These are phyloP conservation scores for Vitis hybrid DNA, from an alignment of 177 flowering plant genomes.

Conservation along the genomic window DNA sequence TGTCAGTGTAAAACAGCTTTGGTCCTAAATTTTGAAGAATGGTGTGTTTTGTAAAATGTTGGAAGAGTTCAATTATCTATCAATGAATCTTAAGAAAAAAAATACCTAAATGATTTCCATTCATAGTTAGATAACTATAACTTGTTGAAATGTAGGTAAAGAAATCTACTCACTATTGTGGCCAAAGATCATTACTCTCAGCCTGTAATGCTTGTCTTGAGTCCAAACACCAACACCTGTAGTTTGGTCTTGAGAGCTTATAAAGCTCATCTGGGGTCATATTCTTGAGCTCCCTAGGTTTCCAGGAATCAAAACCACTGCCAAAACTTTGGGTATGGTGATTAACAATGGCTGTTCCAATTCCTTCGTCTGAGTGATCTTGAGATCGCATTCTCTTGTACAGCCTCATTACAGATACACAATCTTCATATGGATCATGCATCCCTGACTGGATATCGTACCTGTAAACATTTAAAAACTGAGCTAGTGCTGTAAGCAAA, in stretches of 20 bases:
- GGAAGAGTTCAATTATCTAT: too few relatives aligned
- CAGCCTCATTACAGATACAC: slow-evolving; percentile 68
- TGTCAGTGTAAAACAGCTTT: too few relatives aligned
- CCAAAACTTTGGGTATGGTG: slow-evolving; percentile 14
- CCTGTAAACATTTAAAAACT: slow-evolving; percentile 30
- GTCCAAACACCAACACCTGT: slow-evolving; percentile 77
- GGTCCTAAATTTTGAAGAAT: too few relatives aligned
- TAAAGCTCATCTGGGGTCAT: slow-evolving; percentile 65
- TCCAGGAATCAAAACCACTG: slow-evolving; percentile 25
- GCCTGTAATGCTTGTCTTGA: slow-evolving; percentile 12
- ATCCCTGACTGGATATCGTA: slow-evolving; percentile 64
- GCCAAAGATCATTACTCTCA: background rate
- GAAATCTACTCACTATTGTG: too few relatives aligned
- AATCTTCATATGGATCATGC: slow-evolving; percentile 70
- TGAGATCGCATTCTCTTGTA: slow-evolving; percentile 62
- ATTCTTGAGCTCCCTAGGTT: slow-evolving; percentile 39
- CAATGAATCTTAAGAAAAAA: too few relatives aligned
- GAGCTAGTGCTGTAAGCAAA: too few relatives aligned
- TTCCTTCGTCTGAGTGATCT: slow-evolving; percentile 33
- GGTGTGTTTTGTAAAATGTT: too few relatives aligned
- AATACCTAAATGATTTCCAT: too few relatives aligned
- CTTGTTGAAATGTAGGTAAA: too few relatives aligned
- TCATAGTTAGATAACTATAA: too few relatives aligned
- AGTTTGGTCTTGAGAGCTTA: slow-evolving; percentile 53
- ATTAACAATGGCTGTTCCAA: background rate